Evolutionary conservation across 441 rosid species (phyloP).

Genomic region (Corymbia calophylla): DNA sequence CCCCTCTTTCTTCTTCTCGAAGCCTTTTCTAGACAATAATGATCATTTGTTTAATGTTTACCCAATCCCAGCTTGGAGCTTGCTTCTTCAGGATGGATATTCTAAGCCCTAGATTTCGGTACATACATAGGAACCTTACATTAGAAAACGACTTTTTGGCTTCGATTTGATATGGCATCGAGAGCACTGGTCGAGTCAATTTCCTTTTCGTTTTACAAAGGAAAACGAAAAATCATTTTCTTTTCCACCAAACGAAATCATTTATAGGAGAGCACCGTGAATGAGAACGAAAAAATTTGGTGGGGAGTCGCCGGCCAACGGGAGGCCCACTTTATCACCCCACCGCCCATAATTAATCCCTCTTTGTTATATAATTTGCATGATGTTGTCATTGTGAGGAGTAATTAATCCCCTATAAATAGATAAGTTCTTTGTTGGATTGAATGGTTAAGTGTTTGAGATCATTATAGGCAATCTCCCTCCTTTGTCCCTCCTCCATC

Average conservation of each 20-base stretch:
- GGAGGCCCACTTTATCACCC: background rate
- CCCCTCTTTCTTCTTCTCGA: background rate
- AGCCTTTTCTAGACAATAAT: background rate
- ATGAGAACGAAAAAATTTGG: background rate
- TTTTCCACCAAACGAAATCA: constrained; percentile 16
- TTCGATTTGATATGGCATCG: background rate
- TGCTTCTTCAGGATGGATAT: background rate
- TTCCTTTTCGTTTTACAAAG: background rate
- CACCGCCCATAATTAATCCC: background rate
- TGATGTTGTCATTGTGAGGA: background rate
- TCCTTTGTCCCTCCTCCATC: background rate
- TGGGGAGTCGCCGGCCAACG: background rate
- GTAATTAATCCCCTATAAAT: no score
- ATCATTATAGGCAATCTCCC: background rate
- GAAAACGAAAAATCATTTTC: background rate
- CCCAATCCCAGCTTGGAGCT: background rate
- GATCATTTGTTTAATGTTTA: background rate
- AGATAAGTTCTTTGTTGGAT: background rate
- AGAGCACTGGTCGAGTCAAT: background rate
- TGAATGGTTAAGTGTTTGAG: background rate
- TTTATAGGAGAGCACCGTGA: background rate
- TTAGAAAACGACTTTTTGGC: background rate
- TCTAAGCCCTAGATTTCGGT: background rate
- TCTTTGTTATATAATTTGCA: background rate
- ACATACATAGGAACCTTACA: background rate